Percentiles rank a stretch among this genome's conserved stretches.
Conservation (phyloP, 1,284 basidiomycete species). For the Ustilago xerochloae region DNA sequence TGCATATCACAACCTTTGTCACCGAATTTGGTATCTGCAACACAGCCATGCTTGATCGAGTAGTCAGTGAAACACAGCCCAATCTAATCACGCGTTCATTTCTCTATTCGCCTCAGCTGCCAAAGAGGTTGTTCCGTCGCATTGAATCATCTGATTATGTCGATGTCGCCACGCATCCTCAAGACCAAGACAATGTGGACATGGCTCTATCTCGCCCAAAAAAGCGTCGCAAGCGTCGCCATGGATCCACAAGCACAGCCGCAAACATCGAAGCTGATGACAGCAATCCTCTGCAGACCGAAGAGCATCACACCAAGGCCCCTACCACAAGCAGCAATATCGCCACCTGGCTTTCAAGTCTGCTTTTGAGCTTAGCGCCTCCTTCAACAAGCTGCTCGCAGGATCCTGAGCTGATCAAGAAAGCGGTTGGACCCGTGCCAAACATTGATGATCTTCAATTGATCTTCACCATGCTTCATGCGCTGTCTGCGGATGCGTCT, state of each 20-base stretch:
- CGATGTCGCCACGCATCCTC: not conserved
- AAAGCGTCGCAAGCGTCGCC: conserved; percentile 12
- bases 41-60: conserved; percentile 5
- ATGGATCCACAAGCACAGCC: not conserved
- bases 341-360: not conserved
- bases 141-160: conserved; percentile 4
- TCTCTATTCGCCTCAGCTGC: conserved; percentile 3
- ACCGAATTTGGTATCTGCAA: conserved; percentile 27
- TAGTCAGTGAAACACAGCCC: not conserved
- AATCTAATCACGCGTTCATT: conserved; percentile 3
- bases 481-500: conserved; percentile 18
- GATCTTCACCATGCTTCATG: conserved; percentile 17
- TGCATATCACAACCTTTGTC: conserved; percentile 24
- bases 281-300: too few relatives aligned
- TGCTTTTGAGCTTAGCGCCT: not conserved
- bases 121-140: conserved; percentile 36
- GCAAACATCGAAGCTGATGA: not conserved
- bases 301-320: too few relatives aligned
- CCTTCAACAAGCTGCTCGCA: not conserved
- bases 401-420: not conserved
- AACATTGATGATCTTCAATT: conserved; percentile 9
- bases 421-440: conserved; percentile 16
- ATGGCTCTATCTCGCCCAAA: not conserved
- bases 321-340: not conserved
- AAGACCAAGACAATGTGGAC: not conserved